Base-by-base conservation (phyloP, 169 alveolate genomes). In the Perkinsus marinus region DNA sequence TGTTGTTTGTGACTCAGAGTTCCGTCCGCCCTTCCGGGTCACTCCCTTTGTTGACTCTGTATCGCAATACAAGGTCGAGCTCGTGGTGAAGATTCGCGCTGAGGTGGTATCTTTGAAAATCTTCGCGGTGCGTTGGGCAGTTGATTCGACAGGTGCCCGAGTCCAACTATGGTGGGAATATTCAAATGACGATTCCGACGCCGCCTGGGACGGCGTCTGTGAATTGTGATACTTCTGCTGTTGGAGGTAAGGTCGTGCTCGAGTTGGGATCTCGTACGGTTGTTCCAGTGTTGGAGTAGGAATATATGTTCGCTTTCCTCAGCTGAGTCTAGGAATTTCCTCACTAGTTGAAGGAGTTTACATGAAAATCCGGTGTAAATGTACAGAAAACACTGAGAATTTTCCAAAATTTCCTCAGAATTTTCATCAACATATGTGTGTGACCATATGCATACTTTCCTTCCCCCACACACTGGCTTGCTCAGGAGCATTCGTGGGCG, bases 31-130 rank as follows among this genome's bases (percentile, higher is more conserved):
- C 34, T 57, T 57, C 79, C 79, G 79, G 36, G 79, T 57, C 36
- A 57, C 79, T 13, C 79, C 79, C 36, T 43, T 13, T 39, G 90
- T 39, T 6, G 91, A 39, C 46, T 30, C 79, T 13, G 57, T 38
- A 30, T 39, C 79, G 34, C 79, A 57, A 30, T 57, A 57, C 34
- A 96, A 96, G 95, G 94, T 96, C 3, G 98, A 97, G 92, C 90
- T 97, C 39, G 93, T 94, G 39, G 91, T 97, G 36, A 96, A 96
- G 94, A 94, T 97, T 16, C 95, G 96, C 47, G 98, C 98, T 0
- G 97, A 97, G 90, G 79, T 13, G 37, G 37, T 26, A 57, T 41
- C 46, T 41, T 41, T 6, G 46, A n/a, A 41, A 41, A 6, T 41
- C 37, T 57, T 57, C 79, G 79, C 34, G 5, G 79, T 19, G 37